A percentile compares a stretch with the other conserved stretches of the same genome.
Evolutionary conservation across 2,329 filamentous ascomycete genomes (phyloP).

Genomic region (Elsinoe australis): DNA sequence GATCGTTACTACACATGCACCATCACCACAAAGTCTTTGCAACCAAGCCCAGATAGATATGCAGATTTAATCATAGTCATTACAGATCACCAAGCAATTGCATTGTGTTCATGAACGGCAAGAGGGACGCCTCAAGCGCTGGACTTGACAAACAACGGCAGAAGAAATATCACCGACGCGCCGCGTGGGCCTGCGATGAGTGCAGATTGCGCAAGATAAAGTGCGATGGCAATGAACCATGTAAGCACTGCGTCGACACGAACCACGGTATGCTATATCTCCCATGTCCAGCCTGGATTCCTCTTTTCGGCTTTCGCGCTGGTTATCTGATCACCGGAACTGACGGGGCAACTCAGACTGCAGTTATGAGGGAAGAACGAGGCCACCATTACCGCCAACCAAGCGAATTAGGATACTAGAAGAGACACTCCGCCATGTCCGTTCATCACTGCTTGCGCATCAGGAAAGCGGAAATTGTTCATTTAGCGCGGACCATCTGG

Average conservation of each 20-base stretch:
- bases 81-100: neutral
- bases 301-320: neutral
- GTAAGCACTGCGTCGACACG: conserved; percentile 5
- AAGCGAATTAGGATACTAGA: conserved; percentile 6
- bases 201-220: conserved; percentile 18
- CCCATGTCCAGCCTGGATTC: neutral
- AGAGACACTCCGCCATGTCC: conserved; percentile 2
- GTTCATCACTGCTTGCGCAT: neutral
- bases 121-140: neutral
- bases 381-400: conserved; percentile 3
- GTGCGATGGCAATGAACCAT: conserved; percentile 19
- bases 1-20: too few relatives aligned
- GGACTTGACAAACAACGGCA: neutral
- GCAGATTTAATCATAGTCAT: too few relatives aligned
- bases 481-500: neutral
- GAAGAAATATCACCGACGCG: conserved; percentile 5
- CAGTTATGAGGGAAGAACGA: neutral
- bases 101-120: neutral
- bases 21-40: too few relatives aligned
- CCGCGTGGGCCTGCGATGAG: conserved; percentile 16
- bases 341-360: neutral
- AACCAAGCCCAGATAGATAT: too few relatives aligned
- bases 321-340: neutral
- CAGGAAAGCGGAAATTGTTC: neutral
- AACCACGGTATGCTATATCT: neutral